Percentiles rank a stretch among this genome's conserved stretches.
Conservation (phyloP, 768 basidiomycete species). For the Psilocybe tampanensis region DNA sequence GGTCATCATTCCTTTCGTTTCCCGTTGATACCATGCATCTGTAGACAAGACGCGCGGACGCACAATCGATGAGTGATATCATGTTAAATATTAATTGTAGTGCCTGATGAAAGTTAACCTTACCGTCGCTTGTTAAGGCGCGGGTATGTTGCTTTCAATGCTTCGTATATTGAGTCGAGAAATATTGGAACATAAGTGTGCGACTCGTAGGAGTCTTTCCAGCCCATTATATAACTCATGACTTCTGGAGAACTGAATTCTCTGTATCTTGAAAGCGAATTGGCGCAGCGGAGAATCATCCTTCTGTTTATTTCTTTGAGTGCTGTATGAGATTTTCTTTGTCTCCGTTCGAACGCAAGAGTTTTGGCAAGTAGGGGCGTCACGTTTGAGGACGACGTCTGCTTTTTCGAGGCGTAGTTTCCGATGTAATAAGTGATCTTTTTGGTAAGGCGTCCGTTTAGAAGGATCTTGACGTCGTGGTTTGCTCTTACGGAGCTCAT, state of each 20-base stretch:
- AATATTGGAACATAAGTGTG: conserved; percentile 38
- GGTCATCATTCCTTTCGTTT: too few species aligned
- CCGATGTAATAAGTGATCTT: conserved; percentile 44
- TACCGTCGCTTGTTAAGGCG: too few species aligned
- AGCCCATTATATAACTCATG: conserved; percentile 36
- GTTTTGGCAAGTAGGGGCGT: conserved; percentile 38
- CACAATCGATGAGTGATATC: too few species aligned
- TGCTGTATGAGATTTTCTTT: conserved; percentile 8
- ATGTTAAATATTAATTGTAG: too few species aligned
- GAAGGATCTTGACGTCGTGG: conserved; percentile 41
- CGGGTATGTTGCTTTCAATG: conserved; percentile 39
- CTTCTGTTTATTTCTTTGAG: conserved; percentile 23
- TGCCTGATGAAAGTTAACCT: too few species aligned
- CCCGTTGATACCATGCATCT: too few species aligned
- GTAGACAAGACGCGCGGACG: neutral
- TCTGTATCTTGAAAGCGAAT: conserved; percentile 32
- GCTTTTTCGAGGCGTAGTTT: conserved; percentile 43
- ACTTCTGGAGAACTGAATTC: conserved; percentile 42
- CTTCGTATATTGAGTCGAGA: too few species aligned
- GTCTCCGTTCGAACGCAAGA: conserved; percentile 26
- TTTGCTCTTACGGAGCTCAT: conserved; percentile 30
- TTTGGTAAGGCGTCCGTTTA: too few species aligned
- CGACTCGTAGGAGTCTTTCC: conserved; percentile 32
- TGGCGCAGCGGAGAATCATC: conserved; percentile 34
- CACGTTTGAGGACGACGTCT: conserved; percentile 32